These are phyloP conservation scores for Lentinula raphanica DNA, from an alignment of 768 basidiomycete species.

Conservation along the genomic window DNA sequence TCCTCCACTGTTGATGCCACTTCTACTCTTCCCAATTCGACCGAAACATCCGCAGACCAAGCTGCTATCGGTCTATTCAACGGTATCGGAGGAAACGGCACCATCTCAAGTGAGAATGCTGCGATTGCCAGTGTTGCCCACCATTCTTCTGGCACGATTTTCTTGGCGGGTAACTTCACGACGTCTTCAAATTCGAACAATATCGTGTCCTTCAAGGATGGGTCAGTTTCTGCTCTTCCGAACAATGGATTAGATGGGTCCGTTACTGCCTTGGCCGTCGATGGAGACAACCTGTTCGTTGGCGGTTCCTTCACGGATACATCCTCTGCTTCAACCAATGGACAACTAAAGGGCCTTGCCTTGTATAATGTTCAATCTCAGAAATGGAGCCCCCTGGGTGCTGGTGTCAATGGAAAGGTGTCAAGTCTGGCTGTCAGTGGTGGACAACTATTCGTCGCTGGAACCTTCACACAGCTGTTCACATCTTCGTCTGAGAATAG, in stretches of 20 bases:
- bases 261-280: constrained; percentile 62
- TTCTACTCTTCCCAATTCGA: constrained; percentile 56
- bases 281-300: constrained; percentile 65
- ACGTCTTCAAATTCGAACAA: constrained; percentile 62
- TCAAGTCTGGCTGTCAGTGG: constrained; percentile 46
- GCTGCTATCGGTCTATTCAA: constrained; percentile 58
- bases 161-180: constrained; percentile 74
- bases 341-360: constrained; percentile 56
- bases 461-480: constrained; percentile 62
- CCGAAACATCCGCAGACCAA: constrained; percentile 62
- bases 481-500: constrained; percentile 25
- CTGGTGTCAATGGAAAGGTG: constrained; percentile 78
- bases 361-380: constrained; percentile 63
- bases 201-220: constrained; percentile 64
- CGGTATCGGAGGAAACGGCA: constrained; percentile 47
- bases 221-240: constrained; percentile 46
- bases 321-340: constrained; percentile 42
- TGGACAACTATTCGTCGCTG: constrained; percentile 58
- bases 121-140: constrained; percentile 54
- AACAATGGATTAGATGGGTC: constrained; percentile 75
- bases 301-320: constrained; percentile 88
- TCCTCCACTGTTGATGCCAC: constrained; percentile 51
- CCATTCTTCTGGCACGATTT: constrained; percentile 60
- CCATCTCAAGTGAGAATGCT: constrained; percentile 30
- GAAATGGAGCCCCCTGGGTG: constrained; percentile 63